phyloP scores from a whole-genome alignment of 2,329 filamentous ascomycete genomes.

The Aspergillus ibericus region DNA sequence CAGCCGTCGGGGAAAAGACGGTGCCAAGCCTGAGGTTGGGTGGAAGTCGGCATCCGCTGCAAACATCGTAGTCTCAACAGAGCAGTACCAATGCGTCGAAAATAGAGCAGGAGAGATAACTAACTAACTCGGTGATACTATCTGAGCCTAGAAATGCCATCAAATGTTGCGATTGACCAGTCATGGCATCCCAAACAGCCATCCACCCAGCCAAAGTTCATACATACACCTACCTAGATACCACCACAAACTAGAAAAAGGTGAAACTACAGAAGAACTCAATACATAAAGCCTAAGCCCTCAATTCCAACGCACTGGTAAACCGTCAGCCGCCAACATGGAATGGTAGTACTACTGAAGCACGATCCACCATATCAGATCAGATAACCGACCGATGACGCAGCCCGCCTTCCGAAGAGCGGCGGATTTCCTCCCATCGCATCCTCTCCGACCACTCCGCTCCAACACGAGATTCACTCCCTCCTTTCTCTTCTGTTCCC shows the following conservation, averaged over 20 bases:
- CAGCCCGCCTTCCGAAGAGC: constrained; percentile 20
- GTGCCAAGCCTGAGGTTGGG: constrained; percentile 13
- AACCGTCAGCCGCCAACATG: not conserved
- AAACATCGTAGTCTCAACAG: no score
- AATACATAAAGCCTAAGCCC: not conserved
- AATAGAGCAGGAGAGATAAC: not conserved
- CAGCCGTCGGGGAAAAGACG: constrained; percentile 3
- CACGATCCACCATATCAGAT: not conserved
- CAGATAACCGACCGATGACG: constrained; percentile 23
- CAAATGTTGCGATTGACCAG: not conserved
- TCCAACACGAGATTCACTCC: constrained; percentile 1
- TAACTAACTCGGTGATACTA: not conserved
- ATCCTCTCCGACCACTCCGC: not conserved
- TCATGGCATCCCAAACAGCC: not conserved
- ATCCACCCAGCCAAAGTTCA: not conserved
- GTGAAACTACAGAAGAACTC: not conserved
- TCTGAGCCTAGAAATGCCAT: not conserved
- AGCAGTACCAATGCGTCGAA: no score
- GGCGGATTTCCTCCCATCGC: constrained; percentile 14
- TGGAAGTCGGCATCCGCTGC: not conserved
- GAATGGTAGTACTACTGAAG: not conserved
- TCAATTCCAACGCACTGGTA: not conserved
- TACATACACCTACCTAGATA: not conserved
- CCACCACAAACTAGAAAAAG: not conserved
- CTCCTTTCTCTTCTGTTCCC: not conserved